phyloP scores from a whole-genome alignment of 495 filamentous ascomycete species.

The Clohesyomyces aquaticus region DNA sequence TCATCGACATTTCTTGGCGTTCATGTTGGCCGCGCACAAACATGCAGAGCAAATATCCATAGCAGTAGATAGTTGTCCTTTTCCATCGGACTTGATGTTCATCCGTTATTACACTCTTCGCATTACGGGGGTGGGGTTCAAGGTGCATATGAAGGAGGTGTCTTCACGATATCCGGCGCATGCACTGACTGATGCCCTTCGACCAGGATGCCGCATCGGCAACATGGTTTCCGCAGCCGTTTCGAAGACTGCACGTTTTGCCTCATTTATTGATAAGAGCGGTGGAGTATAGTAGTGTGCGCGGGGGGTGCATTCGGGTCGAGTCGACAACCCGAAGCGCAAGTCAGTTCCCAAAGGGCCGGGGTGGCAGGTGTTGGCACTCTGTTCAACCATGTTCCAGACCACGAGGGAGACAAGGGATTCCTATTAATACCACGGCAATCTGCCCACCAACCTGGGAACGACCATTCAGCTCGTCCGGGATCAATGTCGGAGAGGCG shows the following conservation, averaged over 20 bases:
- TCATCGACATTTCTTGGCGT: constrained; percentile 41
- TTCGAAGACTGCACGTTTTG: not conserved
- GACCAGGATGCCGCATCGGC: not conserved
- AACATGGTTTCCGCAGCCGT: not conserved
- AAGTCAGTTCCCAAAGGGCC: not conserved
- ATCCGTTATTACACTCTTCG: constrained; percentile 1
- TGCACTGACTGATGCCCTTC: not conserved
- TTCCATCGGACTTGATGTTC: constrained; percentile 16
- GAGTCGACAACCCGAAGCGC: not conserved
- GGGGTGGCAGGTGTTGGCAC: constrained; percentile 4
- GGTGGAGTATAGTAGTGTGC: constrained; percentile 5
- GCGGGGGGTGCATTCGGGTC: not conserved
- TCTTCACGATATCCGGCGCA: constrained; percentile 6
- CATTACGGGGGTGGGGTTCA: not conserved
- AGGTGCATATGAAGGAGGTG: constrained; percentile 7
- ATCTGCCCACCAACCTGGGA: constrained; percentile 22
- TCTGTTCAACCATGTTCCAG: constrained; percentile 34
- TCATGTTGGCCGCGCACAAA: constrained; percentile 12
- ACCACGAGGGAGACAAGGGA: constrained; percentile 16
- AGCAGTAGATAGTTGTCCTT: constrained; percentile 36
- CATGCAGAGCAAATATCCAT: no score
- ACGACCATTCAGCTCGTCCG: constrained; percentile 7
- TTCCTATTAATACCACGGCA: constrained; percentile 27
- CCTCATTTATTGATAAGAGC: constrained; percentile 10
- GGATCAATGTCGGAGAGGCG: constrained; percentile 2